These are phyloP conservation scores for Murraya koenigii DNA, from an alignment of 345 rosid genomes.

Conservation along the genomic window DNA sequence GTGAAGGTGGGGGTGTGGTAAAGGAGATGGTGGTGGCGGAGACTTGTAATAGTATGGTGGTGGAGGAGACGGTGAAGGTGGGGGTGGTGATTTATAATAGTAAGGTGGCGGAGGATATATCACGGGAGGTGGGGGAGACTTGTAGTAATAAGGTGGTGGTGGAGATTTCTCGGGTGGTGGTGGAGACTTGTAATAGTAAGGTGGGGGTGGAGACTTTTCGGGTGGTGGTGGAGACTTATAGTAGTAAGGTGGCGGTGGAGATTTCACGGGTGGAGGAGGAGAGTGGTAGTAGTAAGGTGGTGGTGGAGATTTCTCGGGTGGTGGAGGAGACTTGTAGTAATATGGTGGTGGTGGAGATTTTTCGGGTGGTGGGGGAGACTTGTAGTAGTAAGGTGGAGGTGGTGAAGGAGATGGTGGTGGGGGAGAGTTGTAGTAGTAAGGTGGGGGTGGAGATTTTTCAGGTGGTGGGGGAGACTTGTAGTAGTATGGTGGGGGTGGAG, in stretches of 20 bases:
- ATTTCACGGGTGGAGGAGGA: conserved; percentile 49
- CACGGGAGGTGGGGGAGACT: conserved; percentile 42
- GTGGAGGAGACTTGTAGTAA: conserved; percentile 19
- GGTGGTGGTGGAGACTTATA: conserved; percentile 69
- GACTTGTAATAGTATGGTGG: conserved; percentile 19
- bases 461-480: conserved; percentile 49
- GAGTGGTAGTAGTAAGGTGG: conserved; percentile 47
- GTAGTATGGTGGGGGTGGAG: conserved; percentile 37
- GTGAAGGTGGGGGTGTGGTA: no score
- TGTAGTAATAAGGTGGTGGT: conserved; percentile 26
- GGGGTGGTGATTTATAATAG: no score
- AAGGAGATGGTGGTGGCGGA: no score
- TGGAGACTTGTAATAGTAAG: conserved; percentile 17
- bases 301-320: conserved; percentile 24
- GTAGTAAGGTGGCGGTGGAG: conserved; percentile 42
- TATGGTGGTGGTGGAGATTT: conserved; percentile 39
- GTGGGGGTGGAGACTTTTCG: conserved; percentile 13
- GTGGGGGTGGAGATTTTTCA: conserved; percentile 19
- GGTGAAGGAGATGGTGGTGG: conserved; percentile 50
- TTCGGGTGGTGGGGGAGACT: conserved; percentile 34
- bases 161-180: conserved; percentile 22
- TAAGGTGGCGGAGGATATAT: conserved; percentile 17
- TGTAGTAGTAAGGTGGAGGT: conserved; percentile 30
- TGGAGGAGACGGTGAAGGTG: conserved; percentile 51
- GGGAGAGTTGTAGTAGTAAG: conserved; percentile 35